Conservation (phyloP, 2,329 filamentous ascomycete genomes). For the Lasiodiplodia gonubiensis region DNA sequence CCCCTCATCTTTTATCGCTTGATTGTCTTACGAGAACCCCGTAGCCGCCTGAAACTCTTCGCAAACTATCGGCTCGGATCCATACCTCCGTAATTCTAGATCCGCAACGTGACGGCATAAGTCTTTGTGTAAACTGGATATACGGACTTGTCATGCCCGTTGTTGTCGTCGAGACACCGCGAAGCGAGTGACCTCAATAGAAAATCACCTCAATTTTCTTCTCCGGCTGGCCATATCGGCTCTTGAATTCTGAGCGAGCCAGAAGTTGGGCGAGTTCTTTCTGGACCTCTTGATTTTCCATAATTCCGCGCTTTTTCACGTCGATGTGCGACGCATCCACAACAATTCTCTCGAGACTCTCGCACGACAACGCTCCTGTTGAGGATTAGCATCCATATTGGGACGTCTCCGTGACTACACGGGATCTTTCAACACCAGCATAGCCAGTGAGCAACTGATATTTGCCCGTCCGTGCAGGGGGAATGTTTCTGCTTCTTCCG, state of each 20-base stretch:
- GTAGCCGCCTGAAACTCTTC: constrained; percentile 22
- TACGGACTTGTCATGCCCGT: background rate
- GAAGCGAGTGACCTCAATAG: constrained; percentile 24
- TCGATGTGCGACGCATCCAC: constrained; percentile 94
- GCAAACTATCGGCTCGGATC: constrained; percentile 20
- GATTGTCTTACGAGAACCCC: constrained; percentile 17
- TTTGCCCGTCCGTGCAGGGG: background rate
- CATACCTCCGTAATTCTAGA: background rate
- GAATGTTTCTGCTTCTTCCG: background rate
- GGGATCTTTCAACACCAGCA: background rate
- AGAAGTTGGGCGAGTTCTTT: constrained; percentile 79
- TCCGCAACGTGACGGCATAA: constrained; percentile 5
- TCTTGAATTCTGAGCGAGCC: constrained; percentile 71
- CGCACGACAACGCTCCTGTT: constrained; percentile 70
- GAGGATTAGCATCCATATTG: constrained; percentile 30
- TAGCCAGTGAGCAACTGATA: background rate
- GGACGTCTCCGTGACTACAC: background rate
- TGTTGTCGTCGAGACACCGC: background rate
- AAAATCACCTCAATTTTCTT: constrained; percentile 29
- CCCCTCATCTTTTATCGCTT: constrained; percentile 11
- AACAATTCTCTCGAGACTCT: constrained; percentile 77
- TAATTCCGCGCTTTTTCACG: constrained; percentile 88
- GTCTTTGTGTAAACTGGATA: background rate
- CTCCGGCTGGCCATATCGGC: constrained; percentile 61
- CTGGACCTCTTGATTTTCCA: constrained; percentile 95